Conservation (phyloP, 2,329 filamentous ascomycete genomes). For the Ascomycota sp. region DNA sequence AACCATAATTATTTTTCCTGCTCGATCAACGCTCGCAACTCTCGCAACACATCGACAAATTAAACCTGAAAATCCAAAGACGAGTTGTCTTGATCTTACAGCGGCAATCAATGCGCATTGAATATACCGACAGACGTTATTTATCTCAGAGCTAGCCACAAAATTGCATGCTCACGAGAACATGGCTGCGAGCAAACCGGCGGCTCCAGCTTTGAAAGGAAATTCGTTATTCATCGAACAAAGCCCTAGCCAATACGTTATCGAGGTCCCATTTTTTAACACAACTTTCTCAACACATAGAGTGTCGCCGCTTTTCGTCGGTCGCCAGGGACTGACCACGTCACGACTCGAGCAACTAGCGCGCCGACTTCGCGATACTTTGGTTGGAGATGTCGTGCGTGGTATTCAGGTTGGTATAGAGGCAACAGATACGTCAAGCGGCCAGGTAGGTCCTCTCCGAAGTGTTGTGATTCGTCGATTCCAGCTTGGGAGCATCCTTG, state of each 20-base stretch:
- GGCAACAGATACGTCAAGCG: conserved; percentile 17
- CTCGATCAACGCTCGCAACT: too few species aligned
- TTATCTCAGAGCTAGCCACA: too few species aligned
- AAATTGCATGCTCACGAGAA: too few species aligned
- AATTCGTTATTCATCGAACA: not conserved
- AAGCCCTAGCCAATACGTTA: too few species aligned
- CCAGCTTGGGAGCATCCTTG: conserved; percentile 11
- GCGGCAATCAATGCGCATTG: too few species aligned
- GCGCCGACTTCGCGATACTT: conserved; percentile 27
- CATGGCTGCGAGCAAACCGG: too few species aligned
- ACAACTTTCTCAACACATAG: conserved; percentile 37
- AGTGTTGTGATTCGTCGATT: conserved; percentile 28
- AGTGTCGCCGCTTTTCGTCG: conserved; percentile 31
- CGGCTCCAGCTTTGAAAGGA: not conserved
- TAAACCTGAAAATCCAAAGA: too few species aligned
- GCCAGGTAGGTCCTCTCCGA: conserved; percentile 22
- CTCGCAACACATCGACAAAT: too few species aligned
- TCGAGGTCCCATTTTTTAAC: conserved; percentile 25
- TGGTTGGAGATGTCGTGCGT: conserved; percentile 39
- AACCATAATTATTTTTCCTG: too few species aligned
- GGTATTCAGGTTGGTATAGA: conserved; percentile 33
- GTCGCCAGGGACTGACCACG: conserved; percentile 16
- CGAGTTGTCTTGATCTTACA: too few species aligned
- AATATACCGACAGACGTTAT: too few species aligned
- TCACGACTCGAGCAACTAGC: conserved; percentile 22